Conservation (phyloP, 1,139 yeast species). For the Kodamaea alishanica region DNA sequence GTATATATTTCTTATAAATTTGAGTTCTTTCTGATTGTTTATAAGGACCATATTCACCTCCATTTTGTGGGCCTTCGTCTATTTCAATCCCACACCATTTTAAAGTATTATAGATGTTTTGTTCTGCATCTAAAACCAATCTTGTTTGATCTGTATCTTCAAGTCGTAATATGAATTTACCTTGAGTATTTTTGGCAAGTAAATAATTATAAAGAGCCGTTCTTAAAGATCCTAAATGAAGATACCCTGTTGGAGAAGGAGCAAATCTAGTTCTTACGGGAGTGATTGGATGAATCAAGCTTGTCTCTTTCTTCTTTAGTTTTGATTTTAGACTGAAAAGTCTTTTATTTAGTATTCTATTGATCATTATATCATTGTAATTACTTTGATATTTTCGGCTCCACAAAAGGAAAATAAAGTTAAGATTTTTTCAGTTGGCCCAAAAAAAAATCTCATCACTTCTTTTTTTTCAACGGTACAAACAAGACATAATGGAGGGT, state of each 20-base stretch:
- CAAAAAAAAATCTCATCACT: not conserved
- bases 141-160: constrained; percentile 92
- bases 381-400: no score
- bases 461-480: not conserved
- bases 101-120: constrained; percentile 70
- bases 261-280: constrained; percentile 94
- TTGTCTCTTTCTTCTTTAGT: constrained; percentile 3
- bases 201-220: constrained; percentile 90
- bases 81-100: constrained; percentile 71
- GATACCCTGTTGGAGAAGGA: constrained; percentile 94
- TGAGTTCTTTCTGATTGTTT: constrained; percentile 75
- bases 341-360: no score
- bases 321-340: not conserved
- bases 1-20: constrained; percentile 59
- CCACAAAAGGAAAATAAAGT: no score
- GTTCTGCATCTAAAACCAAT: constrained; percentile 76
- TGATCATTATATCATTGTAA: no score
- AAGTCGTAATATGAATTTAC: constrained; percentile 73
- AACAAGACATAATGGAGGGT: not conserved
- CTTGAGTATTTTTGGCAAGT: constrained; percentile 74
- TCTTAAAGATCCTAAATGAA: constrained; percentile 88
- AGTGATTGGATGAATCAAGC: constrained; percentile 36
- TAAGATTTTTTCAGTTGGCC: no score
- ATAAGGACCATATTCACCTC: constrained; percentile 72
- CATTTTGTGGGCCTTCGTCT: constrained; percentile 80